phyloP scores from a whole-genome alignment of 2,329 filamentous ascomycete genomes.

The Colletotrichum lindemuthianum region DNA sequence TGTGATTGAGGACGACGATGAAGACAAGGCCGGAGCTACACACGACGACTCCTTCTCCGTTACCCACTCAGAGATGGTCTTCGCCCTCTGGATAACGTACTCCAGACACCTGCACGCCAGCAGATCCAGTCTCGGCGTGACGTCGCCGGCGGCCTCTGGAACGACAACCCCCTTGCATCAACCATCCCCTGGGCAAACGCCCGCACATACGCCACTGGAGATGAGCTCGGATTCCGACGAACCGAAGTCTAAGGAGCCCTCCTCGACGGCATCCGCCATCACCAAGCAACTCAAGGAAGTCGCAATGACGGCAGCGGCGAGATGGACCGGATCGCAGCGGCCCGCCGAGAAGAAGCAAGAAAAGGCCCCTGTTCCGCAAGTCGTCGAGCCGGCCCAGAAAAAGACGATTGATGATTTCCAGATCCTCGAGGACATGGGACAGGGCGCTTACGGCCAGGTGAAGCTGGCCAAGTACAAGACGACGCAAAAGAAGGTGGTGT shows the following conservation, averaged over 20 bases:
- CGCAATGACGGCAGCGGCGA: slow-evolving; percentile 64
- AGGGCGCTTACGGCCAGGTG: slow-evolving; percentile 97
- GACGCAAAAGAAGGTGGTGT: slow-evolving; percentile 83
- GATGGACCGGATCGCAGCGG: slow-evolving; percentile 56
- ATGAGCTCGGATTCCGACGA: slow-evolving; percentile 65
- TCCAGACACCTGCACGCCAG: slow-evolving; percentile 89
- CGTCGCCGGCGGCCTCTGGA: slow-evolving; percentile 72
- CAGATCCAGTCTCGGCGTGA: slow-evolving; percentile 66
- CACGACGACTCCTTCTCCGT: slow-evolving; percentile 57
- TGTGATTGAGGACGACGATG: slow-evolving; percentile 67
- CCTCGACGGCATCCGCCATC: slow-evolving; percentile 57
- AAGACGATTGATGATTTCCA: slow-evolving; percentile 90
- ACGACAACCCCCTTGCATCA: slow-evolving; percentile 79
- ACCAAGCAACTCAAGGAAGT: slow-evolving; percentile 67
- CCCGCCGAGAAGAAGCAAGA: slow-evolving; percentile 47
- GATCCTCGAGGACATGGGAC: slow-evolving; percentile 97
- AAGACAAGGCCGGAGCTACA: slow-evolving; percentile 48
- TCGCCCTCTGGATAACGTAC: slow-evolving; percentile 97
- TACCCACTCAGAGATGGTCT: slow-evolving; percentile 80
- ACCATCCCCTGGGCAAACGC: slow-evolving; percentile 79
- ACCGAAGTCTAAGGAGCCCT: slow-evolving; percentile 49
- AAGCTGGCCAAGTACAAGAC: slow-evolving; percentile 91
- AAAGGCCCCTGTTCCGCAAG: slow-evolving; percentile 48
- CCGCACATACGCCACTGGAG: slow-evolving; percentile 65
- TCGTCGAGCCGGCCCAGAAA: slow-evolving; percentile 61